Conservation (phyloP, 805 yeast species). For the Candida peoriensis region DNA sequence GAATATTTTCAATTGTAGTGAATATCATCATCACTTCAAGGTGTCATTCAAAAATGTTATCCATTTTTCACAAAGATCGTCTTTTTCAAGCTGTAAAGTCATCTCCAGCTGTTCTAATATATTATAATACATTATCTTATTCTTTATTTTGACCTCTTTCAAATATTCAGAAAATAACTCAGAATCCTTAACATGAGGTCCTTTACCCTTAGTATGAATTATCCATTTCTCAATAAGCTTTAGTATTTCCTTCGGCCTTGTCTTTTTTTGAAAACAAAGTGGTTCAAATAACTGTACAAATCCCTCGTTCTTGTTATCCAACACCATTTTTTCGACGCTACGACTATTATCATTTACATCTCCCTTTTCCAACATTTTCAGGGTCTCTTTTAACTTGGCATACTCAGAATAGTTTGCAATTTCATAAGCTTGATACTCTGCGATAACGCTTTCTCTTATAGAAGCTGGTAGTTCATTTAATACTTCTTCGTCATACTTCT, state of each 20-base stretch:
- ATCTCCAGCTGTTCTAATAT: slow-evolving; percentile 7
- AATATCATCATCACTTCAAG: no score
- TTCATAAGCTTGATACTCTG: slow-evolving; percentile 17
- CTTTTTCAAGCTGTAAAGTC: slow-evolving; percentile 1
- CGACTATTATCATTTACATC: background rate
- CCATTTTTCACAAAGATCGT: slow-evolving; percentile 12
- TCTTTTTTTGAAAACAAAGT: slow-evolving; percentile 28
- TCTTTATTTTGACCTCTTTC: slow-evolving; percentile 22
- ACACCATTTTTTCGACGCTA: background rate
- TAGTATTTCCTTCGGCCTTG: slow-evolving; percentile 31
- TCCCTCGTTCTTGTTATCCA: no score
- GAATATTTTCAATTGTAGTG: no score
- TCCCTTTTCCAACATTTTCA: background rate
- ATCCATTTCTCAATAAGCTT: slow-evolving; percentile 34
- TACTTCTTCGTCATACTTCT: slow-evolving; percentile 16
- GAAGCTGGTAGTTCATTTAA: slow-evolving; percentile 22
- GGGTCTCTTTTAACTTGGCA: background rate
- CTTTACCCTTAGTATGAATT: slow-evolving; percentile 24
- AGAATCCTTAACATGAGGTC: slow-evolving; percentile 38
- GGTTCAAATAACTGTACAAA: slow-evolving; percentile 9
- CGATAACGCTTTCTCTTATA: slow-evolving; percentile 13
- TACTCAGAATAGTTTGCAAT: slow-evolving; percentile 1
- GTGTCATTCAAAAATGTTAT: background rate
- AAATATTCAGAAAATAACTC: slow-evolving; percentile 31
- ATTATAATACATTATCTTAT: slow-evolving; percentile 16